Evolutionary conservation across 495 filamentous ascomycete genomes (phyloP).

Genomic region (Penicillium coffeae): DNA sequence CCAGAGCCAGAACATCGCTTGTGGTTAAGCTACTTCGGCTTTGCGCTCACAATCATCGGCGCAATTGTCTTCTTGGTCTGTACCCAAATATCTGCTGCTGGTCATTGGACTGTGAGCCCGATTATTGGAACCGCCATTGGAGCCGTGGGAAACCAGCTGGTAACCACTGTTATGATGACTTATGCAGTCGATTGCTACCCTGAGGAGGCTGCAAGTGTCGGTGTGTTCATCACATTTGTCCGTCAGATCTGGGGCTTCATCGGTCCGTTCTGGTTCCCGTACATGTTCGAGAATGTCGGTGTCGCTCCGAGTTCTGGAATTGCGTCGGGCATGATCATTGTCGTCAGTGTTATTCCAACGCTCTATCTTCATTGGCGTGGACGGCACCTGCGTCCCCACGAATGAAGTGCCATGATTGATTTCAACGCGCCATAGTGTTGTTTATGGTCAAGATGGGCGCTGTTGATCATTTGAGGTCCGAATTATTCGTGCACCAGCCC

Average conservation of each 20-base stretch:
- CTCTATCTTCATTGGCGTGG: constrained; percentile 36
- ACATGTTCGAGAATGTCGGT: constrained; percentile 48
- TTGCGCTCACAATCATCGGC: constrained; percentile 43
- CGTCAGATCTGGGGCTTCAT: constrained; percentile 56
- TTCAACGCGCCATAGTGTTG: no score
- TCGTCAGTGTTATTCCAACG: constrained; percentile 41
- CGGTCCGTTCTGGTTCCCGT: constrained; percentile 54
- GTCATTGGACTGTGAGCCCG: constrained; percentile 46
- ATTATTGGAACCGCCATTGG: constrained; percentile 50
- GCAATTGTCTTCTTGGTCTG: constrained; percentile 49
- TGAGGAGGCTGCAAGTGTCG: constrained; percentile 46
- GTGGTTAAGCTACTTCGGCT: constrained; percentile 53
- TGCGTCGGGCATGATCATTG: constrained; percentile 38
- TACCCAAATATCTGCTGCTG: constrained; percentile 34
- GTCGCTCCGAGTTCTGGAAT: constrained; percentile 43
- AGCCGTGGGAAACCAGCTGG: constrained; percentile 52
- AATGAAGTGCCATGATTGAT: no score
- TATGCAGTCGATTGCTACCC: constrained; percentile 55
- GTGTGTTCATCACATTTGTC: constrained; percentile 55
- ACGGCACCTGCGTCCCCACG: no score
- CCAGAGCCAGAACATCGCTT: constrained; percentile 45
- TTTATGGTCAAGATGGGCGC: no score
- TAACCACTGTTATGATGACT: constrained; percentile 54
- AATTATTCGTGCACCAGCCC: no score
- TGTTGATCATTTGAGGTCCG: no score